Evolutionary conservation across 441 rosid species (phyloP), one percentile per base, ranked within the genome.

Genomic region (Erysimum cheiri): DNA sequence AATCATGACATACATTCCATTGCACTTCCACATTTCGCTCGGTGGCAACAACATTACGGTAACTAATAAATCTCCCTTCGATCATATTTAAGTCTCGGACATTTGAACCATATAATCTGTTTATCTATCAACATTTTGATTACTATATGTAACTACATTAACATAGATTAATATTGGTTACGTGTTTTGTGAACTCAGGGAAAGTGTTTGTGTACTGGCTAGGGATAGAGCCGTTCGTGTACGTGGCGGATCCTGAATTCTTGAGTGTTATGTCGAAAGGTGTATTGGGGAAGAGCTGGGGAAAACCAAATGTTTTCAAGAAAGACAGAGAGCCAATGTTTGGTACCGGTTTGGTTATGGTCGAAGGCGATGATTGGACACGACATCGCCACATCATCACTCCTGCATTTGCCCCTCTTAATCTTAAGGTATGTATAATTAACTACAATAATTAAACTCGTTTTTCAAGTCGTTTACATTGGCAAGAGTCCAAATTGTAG

Each of bases 201-300:
- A 95, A 92, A 80, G 89, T 90, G 77, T 95, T 92, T 81, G 73
- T 85, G 12, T 95, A 92, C 81, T 95, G 99, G 99, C 79, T 92
- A 48, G 99, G 99, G 6, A 86, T 90, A 46, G 95, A 90, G 85
- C 97, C 98, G 5, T 95, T 95, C 78, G 77, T 95, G 59, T 90
- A 89, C 77, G 81, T 95, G 5, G 98, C 98, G 19, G 98, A 95
- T 33, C 95, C 99, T 0, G 96, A 85, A 69, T 95, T 95, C 73
- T 84, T 95, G n/a, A 90, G 82, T 65, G 77, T 54, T 29, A 84
- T 87, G 89, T 82, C 93, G 4, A 60, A 75, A 22, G 97, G 97
- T 7, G 89, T 95, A n/a, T 52, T 84, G 89, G 98, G 97, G 7
- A 95, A 92, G 82, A 88, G 82, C 33, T 95, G 99, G 99, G 99